Percentiles rank a stretch among this genome's conserved stretches.
Conservation (phyloP, 1,284 basidiomycete genomes). For the Dichomitus squalens region DNA sequence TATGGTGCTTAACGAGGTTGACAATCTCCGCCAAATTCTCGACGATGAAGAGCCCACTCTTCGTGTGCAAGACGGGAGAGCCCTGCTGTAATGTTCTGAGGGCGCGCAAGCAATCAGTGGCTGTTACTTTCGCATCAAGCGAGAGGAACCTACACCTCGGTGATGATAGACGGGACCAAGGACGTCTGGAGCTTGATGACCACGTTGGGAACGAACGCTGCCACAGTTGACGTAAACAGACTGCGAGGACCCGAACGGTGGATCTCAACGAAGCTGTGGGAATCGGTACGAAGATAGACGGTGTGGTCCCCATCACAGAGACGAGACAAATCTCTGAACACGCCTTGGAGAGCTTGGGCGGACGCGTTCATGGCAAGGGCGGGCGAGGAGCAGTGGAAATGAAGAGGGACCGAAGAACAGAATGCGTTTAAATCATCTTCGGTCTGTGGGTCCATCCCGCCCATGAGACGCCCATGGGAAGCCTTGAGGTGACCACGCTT, state of each 20-base stretch:
- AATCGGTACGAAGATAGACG: slow-evolving; percentile 7
- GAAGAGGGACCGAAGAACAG: background rate
- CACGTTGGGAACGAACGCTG: slow-evolving; percentile 10
- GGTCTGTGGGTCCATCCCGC: slow-evolving; percentile 20
- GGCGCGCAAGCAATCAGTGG: background rate
- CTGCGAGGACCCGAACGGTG: background rate
- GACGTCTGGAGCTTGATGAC: slow-evolving; percentile 13
- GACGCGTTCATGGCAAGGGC: slow-evolving; percentile 1
- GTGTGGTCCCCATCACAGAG: slow-evolving; percentile 5
- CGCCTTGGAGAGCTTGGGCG: background rate
- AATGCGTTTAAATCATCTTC: slow-evolving; percentile 14
- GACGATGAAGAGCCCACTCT: slow-evolving; percentile 1
- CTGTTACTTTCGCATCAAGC: background rate
- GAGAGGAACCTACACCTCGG: slow-evolving; percentile 3
- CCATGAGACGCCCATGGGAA: slow-evolving; percentile 11
- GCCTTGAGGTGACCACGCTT: slow-evolving; percentile 18
- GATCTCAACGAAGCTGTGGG: slow-evolving; percentile 1
- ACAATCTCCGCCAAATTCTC: slow-evolving; percentile 3
- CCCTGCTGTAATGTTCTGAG: slow-evolving; percentile 5
- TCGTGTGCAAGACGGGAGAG: background rate
- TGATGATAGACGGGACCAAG: slow-evolving; percentile 1
- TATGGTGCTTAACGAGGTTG: slow-evolving; percentile 4
- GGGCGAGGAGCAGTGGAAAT: slow-evolving; percentile 1
- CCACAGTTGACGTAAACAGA: slow-evolving; percentile 6
- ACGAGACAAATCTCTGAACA: slow-evolving; percentile 2